Evolutionary conservation across 805 yeast species (phyloP).

Genomic region (Myxozyma neglecta): DNA sequence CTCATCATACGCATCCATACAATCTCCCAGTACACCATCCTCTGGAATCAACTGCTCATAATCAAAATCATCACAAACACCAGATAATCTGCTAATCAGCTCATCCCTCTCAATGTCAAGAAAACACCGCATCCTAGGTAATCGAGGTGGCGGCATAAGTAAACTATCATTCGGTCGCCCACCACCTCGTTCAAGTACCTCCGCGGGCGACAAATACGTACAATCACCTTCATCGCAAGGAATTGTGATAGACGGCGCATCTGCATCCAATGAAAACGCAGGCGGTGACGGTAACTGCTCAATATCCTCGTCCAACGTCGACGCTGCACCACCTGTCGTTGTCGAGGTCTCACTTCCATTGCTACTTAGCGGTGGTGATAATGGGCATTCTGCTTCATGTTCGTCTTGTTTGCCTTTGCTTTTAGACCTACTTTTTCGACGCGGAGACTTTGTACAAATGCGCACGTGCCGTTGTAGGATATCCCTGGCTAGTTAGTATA

Average conservation of each 20-base stretch:
- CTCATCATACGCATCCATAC: too few relatives aligned
- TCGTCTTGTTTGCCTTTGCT: background rate
- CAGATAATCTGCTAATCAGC: background rate
- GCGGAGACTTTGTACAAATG: slow-evolving; percentile 1
- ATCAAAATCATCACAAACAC: too few relatives aligned
- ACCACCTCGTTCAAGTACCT: too few relatives aligned
- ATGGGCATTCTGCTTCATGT: background rate
- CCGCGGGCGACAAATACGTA: too few relatives aligned
- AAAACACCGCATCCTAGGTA: background rate
- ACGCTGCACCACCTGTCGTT: background rate
- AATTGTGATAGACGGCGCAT: slow-evolving; percentile 1
- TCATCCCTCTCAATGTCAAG: background rate
- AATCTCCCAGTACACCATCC: too few relatives aligned
- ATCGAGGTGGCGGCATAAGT: slow-evolving; percentile 2
- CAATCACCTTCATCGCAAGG: background rate
- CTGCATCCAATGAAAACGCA: background rate
- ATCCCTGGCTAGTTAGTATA: background rate
- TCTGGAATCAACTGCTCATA: too few relatives aligned
- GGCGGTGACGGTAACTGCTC: slow-evolving; percentile 2
- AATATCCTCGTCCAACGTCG: background rate
- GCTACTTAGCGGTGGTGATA: slow-evolving; percentile 8
- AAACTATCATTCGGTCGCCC: background rate
- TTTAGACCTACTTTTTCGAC: background rate
- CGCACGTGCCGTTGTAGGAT: slow-evolving; percentile 8
- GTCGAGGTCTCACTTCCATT: slow-evolving; percentile 5